These are phyloP conservation scores for Marasmius fiardii DNA, from an alignment of 1,284 basidiomycete species.

Conservation along the genomic window DNA sequence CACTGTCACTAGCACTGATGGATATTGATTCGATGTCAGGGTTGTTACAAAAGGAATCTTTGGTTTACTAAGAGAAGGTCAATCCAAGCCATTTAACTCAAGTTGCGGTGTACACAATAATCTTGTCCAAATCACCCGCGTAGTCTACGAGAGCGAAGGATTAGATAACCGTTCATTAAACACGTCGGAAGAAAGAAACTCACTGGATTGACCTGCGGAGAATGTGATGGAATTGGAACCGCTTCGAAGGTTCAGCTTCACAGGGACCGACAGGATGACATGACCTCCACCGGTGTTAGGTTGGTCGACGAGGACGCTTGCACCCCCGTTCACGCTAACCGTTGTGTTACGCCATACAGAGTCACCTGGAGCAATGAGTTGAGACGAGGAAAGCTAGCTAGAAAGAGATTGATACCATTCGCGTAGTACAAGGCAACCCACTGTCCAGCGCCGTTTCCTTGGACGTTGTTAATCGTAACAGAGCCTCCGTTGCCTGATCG, in stretches of 20 bases:
- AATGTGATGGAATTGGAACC: conserved; percentile 54
- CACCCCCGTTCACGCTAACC: conserved; percentile 58
- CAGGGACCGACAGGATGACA: conserved; percentile 53
- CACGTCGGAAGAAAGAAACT: conserved; percentile 19
- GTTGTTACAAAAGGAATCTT: too few species aligned
- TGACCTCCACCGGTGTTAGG: conserved; percentile 52
- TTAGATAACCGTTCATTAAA: neutral
- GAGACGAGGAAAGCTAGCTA: neutral
- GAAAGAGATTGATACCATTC: too few species aligned
- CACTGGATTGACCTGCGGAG: conserved; percentile 48
- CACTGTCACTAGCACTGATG: too few species aligned
- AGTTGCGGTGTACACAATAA: conserved; percentile 49
- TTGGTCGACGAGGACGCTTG: conserved; percentile 49
- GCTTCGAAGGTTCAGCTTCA: conserved; percentile 45
- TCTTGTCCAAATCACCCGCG: conserved; percentile 61
- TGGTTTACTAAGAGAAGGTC: too few species aligned
- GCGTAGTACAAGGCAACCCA: conserved; percentile 61
- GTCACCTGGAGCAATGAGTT: conserved; percentile 31
- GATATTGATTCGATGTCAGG: too few species aligned
- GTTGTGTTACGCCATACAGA: conserved; percentile 57
- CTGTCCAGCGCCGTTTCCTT: conserved; percentile 50
- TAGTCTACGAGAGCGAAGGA: conserved; percentile 35
- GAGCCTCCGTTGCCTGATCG: conserved; percentile 51
- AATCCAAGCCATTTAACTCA: conserved; percentile 15
- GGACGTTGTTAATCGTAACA: conserved; percentile 53